A percentile compares a stretch with the other conserved stretches of the same genome.
Evolutionary conservation across 441 rosid species (phyloP).

Genomic region (Eruca vesicaria): DNA sequence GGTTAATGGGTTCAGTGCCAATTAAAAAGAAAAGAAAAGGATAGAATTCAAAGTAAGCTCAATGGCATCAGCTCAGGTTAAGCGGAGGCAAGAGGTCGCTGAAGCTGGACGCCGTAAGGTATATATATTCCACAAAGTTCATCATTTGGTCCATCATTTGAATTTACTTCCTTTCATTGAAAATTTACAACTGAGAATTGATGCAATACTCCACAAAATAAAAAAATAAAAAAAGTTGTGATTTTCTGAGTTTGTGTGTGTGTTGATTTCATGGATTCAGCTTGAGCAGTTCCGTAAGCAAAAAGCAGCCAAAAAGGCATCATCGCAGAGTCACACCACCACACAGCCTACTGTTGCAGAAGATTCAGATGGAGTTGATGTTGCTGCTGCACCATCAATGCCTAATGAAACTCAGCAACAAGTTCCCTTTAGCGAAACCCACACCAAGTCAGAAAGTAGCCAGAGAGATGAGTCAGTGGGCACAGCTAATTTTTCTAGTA

Average conservation of each 20-base stretch:
- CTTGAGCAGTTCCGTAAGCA: constrained; percentile 96
- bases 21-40: too few species aligned
- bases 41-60: too few species aligned
- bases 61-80: constrained; percentile 95
- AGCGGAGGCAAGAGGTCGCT: constrained; percentile 82
- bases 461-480: constrained; percentile 34
- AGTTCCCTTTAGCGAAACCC: constrained; percentile 8
- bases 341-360: constrained; percentile 35
- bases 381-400: constrained; percentile 50
- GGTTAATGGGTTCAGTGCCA: too few species aligned
- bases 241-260: constrained; percentile 3
- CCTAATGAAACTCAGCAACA: constrained; percentile 50
- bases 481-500: constrained; percentile 30
- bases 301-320: constrained; percentile 83
- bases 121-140: background rate
- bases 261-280: constrained; percentile 42
- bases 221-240: background rate
- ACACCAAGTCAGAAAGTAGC: constrained; percentile 10
- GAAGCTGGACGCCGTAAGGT: constrained; percentile 98
- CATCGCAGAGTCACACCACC: constrained; percentile 40
- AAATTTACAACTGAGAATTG: too few species aligned
- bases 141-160: background rate
- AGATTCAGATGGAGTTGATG: constrained; percentile 52
- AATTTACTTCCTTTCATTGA: too few species aligned
- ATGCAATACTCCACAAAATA: too few species aligned